Evolutionary conservation across 306 rosid genomes (phyloP).

Genomic region (Luffa aegyptiaca): DNA sequence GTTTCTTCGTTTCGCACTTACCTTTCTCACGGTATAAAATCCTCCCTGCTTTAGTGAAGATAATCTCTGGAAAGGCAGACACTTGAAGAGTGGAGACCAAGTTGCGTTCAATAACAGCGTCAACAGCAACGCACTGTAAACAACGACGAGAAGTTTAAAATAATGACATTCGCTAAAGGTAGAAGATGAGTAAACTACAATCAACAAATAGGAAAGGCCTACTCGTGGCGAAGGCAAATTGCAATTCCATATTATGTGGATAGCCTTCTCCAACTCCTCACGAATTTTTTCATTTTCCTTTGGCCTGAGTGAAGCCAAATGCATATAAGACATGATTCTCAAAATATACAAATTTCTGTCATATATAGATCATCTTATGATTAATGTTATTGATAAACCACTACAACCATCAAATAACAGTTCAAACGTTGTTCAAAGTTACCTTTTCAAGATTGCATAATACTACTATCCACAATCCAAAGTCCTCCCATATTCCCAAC

Average conservation of each 20-base stretch:
- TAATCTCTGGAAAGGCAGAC: slow-evolving; percentile 65
- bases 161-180: neutral
- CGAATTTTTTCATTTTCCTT: slow-evolving; percentile 67
- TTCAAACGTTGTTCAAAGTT: neutral
- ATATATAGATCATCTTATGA: neutral
- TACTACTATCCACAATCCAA: neutral
- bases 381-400: neutral
- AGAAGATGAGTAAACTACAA: neutral
- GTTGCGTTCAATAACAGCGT: slow-evolving; percentile 72
- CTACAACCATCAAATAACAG: neutral
- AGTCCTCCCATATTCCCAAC: neutral
- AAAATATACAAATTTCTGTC: neutral
- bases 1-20: slow-evolving; percentile 10
- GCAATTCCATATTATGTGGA: slow-evolving; percentile 87
- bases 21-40: slow-evolving; percentile 77
- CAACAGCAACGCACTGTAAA: slow-evolving; percentile 67
- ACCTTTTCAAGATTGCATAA: neutral
- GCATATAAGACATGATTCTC: neutral
- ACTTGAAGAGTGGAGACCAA: slow-evolving; percentile 63
- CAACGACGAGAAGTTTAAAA: neutral
- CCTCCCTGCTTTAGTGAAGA: slow-evolving; percentile 79
- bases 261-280: slow-evolving; percentile 61
- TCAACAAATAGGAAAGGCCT: slow-evolving; percentile 18
- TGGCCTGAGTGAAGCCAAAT: slow-evolving; percentile 38
- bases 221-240: slow-evolving; percentile 91